Evolutionary conservation across 169 alveolate species (phyloP).

Genomic region (Babesia bovis): DNA sequence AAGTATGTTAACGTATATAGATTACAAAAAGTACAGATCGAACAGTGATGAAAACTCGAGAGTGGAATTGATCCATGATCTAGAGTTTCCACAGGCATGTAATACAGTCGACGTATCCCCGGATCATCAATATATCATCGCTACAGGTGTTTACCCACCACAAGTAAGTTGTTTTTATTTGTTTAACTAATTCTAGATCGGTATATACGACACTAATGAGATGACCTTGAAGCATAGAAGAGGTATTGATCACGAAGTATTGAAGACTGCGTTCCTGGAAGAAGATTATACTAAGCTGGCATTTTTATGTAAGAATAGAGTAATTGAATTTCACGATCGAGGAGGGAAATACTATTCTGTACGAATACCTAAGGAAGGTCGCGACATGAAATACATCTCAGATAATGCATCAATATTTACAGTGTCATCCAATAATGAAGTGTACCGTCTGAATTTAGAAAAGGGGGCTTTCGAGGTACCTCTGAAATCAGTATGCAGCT

Average conservation of each 20-base stretch:
- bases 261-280: constrained; percentile 68
- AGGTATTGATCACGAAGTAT: constrained; percentile 75
- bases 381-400: constrained; percentile 69
- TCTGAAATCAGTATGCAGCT: constrained; percentile 37
- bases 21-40: constrained; percentile 3
- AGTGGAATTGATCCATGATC: constrained; percentile 73
- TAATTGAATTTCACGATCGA: constrained; percentile 74
- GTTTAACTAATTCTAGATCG: constrained; percentile 35
- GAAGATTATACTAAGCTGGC: constrained; percentile 73
- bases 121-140: constrained; percentile 68
- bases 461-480: constrained; percentile 61
- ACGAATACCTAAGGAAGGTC: constrained; percentile 77
- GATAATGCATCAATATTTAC: constrained; percentile 63
- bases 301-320: constrained; percentile 66
- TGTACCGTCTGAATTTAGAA: constrained; percentile 55
- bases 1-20: constrained; percentile 29
- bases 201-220: constrained; percentile 74
- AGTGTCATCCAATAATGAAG: constrained; percentile 69
- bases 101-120: constrained; percentile 72
- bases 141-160: constrained; percentile 78
- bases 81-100: constrained; percentile 77
- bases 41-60: constrained; percentile 54
- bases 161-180: constrained; percentile 37
- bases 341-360: constrained; percentile 71
- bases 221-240: constrained; percentile 75